These are phyloP conservation scores for Phytophthora pini DNA, from an alignment of 352 stramenopile genomes.

Conservation along the genomic window DNA sequence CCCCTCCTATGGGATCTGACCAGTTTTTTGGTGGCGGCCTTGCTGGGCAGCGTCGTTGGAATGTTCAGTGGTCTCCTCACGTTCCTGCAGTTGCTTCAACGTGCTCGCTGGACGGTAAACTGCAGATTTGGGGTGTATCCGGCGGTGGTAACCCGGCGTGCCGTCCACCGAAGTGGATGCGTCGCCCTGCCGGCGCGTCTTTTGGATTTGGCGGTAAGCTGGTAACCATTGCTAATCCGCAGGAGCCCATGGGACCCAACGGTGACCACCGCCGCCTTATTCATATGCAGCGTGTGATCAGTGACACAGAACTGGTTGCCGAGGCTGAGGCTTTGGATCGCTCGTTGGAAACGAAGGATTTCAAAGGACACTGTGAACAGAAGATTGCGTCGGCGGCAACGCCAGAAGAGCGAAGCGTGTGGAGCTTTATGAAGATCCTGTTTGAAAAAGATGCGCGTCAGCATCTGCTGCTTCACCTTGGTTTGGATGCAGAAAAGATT, in stretches of 20 bases:
- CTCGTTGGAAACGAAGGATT: slow-evolving; percentile 90
- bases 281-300: slow-evolving; percentile 84
- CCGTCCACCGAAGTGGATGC: slow-evolving; percentile 96
- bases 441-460: slow-evolving; percentile 96
- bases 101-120: slow-evolving; percentile 97
- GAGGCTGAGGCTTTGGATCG: slow-evolving; percentile 92
- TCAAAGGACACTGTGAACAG: slow-evolving; percentile 93
- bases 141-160: slow-evolving; percentile 78
- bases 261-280: slow-evolving; percentile 73
- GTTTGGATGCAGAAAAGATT: slow-evolving; percentile 95
- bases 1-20: slow-evolving; percentile 78
- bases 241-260: slow-evolving; percentile 58
- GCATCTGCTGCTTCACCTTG: slow-evolving; percentile 94
- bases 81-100: slow-evolving; percentile 95
- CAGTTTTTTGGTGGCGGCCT: slow-evolving; percentile 77
- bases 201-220: slow-evolving; percentile 97
- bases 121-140: slow-evolving; percentile 93
- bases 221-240: slow-evolving; percentile 86
- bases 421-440: slow-evolving; percentile 94
- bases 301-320: slow-evolving; percentile 81
- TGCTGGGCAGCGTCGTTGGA: slow-evolving; percentile 90
- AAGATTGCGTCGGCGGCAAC: slow-evolving; percentile 77
- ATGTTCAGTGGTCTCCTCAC: slow-evolving; percentile 96
- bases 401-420: slow-evolving; percentile 81
- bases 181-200: slow-evolving; percentile 89